Evolutionary conservation across 2,329 filamentous ascomycete species (phyloP).

Genomic region (Diaporthe destruens): DNA sequence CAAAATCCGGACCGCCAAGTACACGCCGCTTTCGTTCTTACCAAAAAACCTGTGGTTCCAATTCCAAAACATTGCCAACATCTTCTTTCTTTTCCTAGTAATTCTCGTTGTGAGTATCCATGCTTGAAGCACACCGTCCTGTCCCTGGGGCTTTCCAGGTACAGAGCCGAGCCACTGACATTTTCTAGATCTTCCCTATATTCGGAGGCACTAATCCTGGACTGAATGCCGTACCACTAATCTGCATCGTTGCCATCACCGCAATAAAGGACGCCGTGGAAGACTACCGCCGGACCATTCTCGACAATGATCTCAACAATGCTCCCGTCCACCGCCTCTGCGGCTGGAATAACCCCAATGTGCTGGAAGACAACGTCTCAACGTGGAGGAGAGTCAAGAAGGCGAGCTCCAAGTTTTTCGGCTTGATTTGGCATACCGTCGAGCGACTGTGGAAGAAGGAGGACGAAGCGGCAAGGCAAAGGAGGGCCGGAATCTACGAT

Average conservation of each 20-base stretch:
- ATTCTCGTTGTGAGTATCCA: slow-evolving; percentile 83
- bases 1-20: slow-evolving; percentile 98
- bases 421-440: slow-evolving; percentile 64
- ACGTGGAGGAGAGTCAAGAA: slow-evolving; percentile 93
- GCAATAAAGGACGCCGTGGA: slow-evolving; percentile 95
- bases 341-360: slow-evolving; percentile 94
- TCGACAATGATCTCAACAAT: slow-evolving; percentile 96
- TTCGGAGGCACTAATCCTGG: slow-evolving; percentile 94
- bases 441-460: slow-evolving; percentile 62
- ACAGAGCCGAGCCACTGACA: slow-evolving; percentile 42
- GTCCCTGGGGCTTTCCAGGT: neutral
- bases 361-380: slow-evolving; percentile 86
- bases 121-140: slow-evolving; percentile 25
- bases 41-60: slow-evolving; percentile 98
- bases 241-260: slow-evolving; percentile 90
- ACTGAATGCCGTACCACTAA: slow-evolving; percentile 89
- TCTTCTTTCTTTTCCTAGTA: slow-evolving; percentile 97
- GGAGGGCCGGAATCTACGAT: slow-evolving; percentile 63
- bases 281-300: slow-evolving; percentile 90
- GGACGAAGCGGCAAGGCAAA: slow-evolving; percentile 62
- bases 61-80: slow-evolving; percentile 98
- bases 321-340: slow-evolving; percentile 91
- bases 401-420: slow-evolving; percentile 75
- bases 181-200: slow-evolving; percentile 87
- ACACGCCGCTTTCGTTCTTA: slow-evolving; percentile 93